Conservation (phyloP, 331 rosid genomes). For the Saraca asoca region DNA sequence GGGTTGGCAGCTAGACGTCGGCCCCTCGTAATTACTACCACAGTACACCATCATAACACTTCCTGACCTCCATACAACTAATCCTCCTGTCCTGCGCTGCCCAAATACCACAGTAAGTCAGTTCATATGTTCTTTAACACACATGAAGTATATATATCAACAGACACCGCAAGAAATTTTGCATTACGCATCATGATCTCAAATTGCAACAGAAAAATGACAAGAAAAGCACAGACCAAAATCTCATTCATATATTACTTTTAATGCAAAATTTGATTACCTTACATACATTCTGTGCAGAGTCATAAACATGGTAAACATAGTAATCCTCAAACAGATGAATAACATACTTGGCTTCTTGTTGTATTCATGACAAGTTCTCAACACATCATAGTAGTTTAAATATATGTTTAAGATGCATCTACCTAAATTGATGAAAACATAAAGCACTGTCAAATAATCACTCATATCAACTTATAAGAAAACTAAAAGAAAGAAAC, state of each 20-base stretch:
- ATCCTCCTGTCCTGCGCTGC: conserved; percentile 90
- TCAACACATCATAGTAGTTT: not conserved
- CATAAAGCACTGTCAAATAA: conserved; percentile 11
- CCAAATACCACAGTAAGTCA: conserved; percentile 57
- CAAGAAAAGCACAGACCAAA: conserved; percentile 10
- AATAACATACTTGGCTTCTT: not conserved
- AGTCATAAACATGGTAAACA: not conserved
- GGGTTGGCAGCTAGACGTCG: conserved; percentile 42
- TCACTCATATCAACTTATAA: not conserved
- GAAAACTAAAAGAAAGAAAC: not conserved
- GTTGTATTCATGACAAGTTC: not conserved
- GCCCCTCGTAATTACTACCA: conserved; percentile 73
- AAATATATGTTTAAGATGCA: conserved; percentile 14
- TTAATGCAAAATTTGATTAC: not conserved
- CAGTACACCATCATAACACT: conserved; percentile 93
- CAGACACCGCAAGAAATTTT: not conserved
- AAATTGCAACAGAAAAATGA: conserved; percentile 3
- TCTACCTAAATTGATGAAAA: conserved; percentile 14
- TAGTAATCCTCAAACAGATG: not conserved
- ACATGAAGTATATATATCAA: not conserved
- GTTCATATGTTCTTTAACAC: conserved; percentile 38
- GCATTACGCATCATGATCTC: conserved; percentile 2
- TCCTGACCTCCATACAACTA: conserved; percentile 87
- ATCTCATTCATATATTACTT: not conserved
- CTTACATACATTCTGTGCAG: not conserved